These are phyloP conservation scores for Cyberlindnera nakhonratchasimensis DNA, from an alignment of 805 yeast species.

Conservation along the genomic window DNA sequence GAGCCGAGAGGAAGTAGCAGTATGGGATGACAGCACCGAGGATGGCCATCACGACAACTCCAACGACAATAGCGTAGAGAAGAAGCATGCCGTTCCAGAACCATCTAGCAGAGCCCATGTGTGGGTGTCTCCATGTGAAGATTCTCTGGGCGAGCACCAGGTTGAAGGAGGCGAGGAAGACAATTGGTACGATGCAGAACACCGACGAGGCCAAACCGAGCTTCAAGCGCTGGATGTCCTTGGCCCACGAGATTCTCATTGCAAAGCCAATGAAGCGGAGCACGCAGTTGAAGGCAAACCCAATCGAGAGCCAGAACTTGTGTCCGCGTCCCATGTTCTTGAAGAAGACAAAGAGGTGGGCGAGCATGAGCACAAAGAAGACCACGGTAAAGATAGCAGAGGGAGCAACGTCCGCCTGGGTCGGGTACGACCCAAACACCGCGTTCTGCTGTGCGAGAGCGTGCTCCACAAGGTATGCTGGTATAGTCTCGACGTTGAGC, in stretches of 20 bases:
- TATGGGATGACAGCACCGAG: slow-evolving; percentile 61
- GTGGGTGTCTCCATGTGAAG: slow-evolving; percentile 77
- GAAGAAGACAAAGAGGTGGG: slow-evolving; percentile 44
- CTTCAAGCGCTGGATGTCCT: slow-evolving; percentile 41
- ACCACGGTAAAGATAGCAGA: slow-evolving; percentile 52
- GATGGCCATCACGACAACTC: slow-evolving; percentile 64
- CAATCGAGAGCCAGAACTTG: slow-evolving; percentile 52
- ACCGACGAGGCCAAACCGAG: slow-evolving; percentile 57
- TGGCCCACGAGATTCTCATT: slow-evolving; percentile 56
- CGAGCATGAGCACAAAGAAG: slow-evolving; percentile 45
- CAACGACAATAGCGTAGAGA: slow-evolving; percentile 51
- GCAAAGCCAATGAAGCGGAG: slow-evolving; percentile 58
- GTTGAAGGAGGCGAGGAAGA: slow-evolving; percentile 56
- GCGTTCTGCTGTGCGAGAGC: slow-evolving; percentile 42
- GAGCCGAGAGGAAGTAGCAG: slow-evolving; percentile 46
- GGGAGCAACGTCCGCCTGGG: slow-evolving; percentile 52
- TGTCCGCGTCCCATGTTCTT: slow-evolving; percentile 55
- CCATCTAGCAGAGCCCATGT: slow-evolving; percentile 49
- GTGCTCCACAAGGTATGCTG: slow-evolving; percentile 36
- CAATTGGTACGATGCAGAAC: slow-evolving; percentile 53
- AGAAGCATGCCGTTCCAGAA: slow-evolving; percentile 50
- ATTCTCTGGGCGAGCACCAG: slow-evolving; percentile 68
- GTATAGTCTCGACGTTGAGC: slow-evolving; percentile 36
- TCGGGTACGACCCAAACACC: slow-evolving; percentile 65
- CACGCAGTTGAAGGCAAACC: slow-evolving; percentile 50